Base-by-base conservation (phyloP, 345 rosid species). In the Triadica sebifera region DNA sequence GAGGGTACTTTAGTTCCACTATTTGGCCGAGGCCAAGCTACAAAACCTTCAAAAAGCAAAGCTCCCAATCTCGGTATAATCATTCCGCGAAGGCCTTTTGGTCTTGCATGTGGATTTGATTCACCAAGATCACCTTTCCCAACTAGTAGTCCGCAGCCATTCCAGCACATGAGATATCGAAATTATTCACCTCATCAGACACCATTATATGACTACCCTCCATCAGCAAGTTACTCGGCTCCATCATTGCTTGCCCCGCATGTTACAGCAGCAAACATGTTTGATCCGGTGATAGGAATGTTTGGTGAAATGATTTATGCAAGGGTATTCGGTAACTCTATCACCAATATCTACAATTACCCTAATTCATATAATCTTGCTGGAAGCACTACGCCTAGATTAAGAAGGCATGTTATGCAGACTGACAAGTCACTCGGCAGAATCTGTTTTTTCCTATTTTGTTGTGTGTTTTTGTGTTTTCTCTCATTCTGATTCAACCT, bases 361-460 rank as follows among this genome's bases (percentile, higher is more conserved):
- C 90, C 94, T 1, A 83, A 91, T 74, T 80, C 88, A 8, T 88
- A 85, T 70, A 76, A 83, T 80, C 84, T 86, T 0, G 86, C 75
- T 0, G 89, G 86, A 17, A 81, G 60, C 53, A 74, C 81, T 5
- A 88, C 89, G 15, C 90, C 94, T 1, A 82, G 97, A 81, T 70
- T 87, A 61, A 81, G 96, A 80, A 91, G 99, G 83, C 96, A 80
- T 64, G 70, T 91, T 20, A 71, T 87, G 92, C 88, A 85, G 80
- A 89, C 89, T 0, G 91, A 95, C 49, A 86, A 63, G 82, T 91
- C 94, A 0, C 89, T 95, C 17, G 77, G 87, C 86, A 84, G 98
- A 78, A 81, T 93, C 78, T 84, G 85, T 67, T 85, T 93, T 79
- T 95, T 95, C 84, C 86, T 87, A 37, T 69, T 88, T 37, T 95